Evolutionary conservation across 208 protist genomes (phyloP).

Genomic region (Tritrichomonas musculus): DNA sequence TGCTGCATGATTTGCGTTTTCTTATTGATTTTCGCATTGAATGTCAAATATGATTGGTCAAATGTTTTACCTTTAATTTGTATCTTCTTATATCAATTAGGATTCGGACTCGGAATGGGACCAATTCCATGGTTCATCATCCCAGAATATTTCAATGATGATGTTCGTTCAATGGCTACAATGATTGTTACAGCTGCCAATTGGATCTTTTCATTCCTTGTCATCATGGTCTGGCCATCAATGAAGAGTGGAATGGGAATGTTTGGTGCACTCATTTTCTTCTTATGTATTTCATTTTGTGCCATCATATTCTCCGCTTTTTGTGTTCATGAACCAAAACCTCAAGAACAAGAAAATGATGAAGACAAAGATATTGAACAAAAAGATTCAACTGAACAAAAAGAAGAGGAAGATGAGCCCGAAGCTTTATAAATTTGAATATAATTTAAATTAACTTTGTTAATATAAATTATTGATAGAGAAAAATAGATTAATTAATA

Average conservation of each 20-base stretch:
- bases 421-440: too few species aligned
- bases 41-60: background rate
- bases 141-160: background rate
- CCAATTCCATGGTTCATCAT: conserved; percentile 16
- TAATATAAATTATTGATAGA: too few species aligned
- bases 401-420: too few species aligned
- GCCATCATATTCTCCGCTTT: background rate
- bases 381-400: too few species aligned
- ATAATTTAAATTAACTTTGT: too few species aligned
- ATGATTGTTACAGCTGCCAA: background rate
- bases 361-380: background rate
- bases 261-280: background rate
- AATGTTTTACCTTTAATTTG: background rate
- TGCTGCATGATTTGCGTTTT: background rate
- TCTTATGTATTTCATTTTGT: background rate
- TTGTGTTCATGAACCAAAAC: background rate
- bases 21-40: background rate
- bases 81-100: conserved; percentile 1
- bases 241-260: background rate
- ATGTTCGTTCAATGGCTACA: background rate
- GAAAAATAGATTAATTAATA: too few species aligned
- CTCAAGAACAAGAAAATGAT: background rate
- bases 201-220: background rate
- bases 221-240: background rate
- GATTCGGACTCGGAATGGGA: background rate